These are phyloP conservation scores for Phytophthora capsici DNA, from an alignment of 352 stramenopile species.

Conservation along the genomic window DNA sequence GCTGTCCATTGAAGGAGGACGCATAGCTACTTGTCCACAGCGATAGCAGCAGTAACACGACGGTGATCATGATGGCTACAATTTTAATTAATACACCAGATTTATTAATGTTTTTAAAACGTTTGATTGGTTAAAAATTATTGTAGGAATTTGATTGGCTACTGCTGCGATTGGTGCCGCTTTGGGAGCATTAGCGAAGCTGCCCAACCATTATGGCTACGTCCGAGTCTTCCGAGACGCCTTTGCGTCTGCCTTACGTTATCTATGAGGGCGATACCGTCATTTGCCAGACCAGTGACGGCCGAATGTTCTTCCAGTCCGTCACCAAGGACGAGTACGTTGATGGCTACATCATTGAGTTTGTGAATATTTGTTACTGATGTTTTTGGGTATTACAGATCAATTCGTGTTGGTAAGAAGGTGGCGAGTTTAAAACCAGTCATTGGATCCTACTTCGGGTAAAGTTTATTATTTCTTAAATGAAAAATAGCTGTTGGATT, in stretches of 20 bases:
- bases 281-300: conserved; percentile 87
- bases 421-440: conserved; percentile 70
- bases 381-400: conserved; percentile 23
- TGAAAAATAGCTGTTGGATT: background rate
- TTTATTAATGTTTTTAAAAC: background rate
- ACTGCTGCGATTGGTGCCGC: conserved; percentile 12
- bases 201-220: conserved; percentile 14
- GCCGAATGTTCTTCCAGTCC: conserved; percentile 86
- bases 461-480: background rate
- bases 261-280: conserved; percentile 90
- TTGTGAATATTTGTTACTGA: background rate
- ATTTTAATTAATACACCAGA: too few relatives aligned
- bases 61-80: conserved; percentile 11
- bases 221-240: background rate
- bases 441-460: conserved; percentile 81
- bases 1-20: conserved; percentile 19
- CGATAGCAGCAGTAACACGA: conserved; percentile 3
- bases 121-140: conserved; percentile 14
- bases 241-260: conserved; percentile 64
- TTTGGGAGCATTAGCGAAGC: conserved; percentile 11
- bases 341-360: background rate
- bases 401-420: conserved; percentile 87
- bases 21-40: conserved; percentile 1
- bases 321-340: conserved; percentile 74
- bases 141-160: conserved; percentile 12